Evolutionary conservation across 352 stramenopile genomes (phyloP), one percentile per base, ranked within the genome.

Genomic region (Thalassiosira sp.): DNA sequence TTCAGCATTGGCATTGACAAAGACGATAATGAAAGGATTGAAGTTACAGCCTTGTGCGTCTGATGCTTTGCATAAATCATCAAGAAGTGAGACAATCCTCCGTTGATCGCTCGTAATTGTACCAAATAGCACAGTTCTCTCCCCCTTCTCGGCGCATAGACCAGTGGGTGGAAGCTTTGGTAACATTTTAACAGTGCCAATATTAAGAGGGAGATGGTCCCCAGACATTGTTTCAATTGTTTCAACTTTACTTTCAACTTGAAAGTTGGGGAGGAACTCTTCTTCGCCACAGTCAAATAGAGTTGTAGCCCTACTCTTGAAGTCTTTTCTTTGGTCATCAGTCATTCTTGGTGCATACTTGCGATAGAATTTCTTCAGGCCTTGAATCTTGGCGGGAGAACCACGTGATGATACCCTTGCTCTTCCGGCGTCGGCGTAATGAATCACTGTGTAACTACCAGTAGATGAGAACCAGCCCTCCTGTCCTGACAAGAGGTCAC

Each of bases 281-380:
- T 40, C 24, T 8, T 45, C 18, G n/a, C 45, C n/a, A 31, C 58
- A 67, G 15, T n/a, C 58, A 67, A 67, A 67, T n/a, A 45, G 20
- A 20, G 3, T 31, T 42, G 16, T 5, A 54, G 58, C 58, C n/a
- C 58, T 54, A 18, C 3, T 22, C 31, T 67, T 67, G 20, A 67
- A 67, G 5, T 27, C 42, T 0, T 10, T 5, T 15, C 42, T 11
- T 1, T 56, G 7, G 1, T 15, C n/a, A 3, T 35, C 37, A 25
- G 3, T 57, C 58, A 67, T 67, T 15, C 58, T 56, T 43, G 58
- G 42, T 15, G 22, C 58, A 67, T 67, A 31, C 46, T 67, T 67
- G 58, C 40, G 31, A 37, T 67, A 67, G 22, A 67, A 67, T 11
- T 8, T 56, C 18, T 16, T 40, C 20, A 67, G 51, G 16, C 58